Base-by-base conservation (phyloP, 306 rosid genomes). In the Acacia acuminata region DNA sequence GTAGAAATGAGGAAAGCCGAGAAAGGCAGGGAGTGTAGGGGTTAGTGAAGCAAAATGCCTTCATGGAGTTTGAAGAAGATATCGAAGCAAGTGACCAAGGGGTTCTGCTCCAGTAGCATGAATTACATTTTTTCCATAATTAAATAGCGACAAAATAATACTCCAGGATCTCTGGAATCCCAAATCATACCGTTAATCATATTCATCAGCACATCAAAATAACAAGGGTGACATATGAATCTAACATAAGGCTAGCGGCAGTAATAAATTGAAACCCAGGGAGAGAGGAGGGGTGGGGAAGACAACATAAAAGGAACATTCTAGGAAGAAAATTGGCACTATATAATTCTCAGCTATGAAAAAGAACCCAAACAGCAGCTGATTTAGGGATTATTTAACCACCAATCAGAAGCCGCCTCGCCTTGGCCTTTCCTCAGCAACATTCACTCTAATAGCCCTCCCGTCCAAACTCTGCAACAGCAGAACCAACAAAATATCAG, bases 401-500 rank as follows among this genome's bases (percentile, higher is more conserved):
- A 78, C 10, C 60, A 58, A 58, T 94, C 87, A 92, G 64, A 83
- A 50, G 67, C 81, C 32, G 47, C 99, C 32, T 61, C 99, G 97
- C 87, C 94, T 90, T 30, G 95, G 97, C 81, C 88, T 92, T 77
- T 90, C 94, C 87, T 90, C 95, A 0, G 99, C 99, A 81, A 94
- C 97, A 69, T 86, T 96, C 73, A 96, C 99, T 79, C 92, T 85
- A 73, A 96, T 88, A 20, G 99, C 82, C 82, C 99, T 92, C 64
- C 99, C 98, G 4, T 90, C 98, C 91, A 96, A 34, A 82, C 81
- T 94, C 99, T 96, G 97, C 86, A 88, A 63, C 63, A 80, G 11
- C 73, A 67, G 13, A 48, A 82, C 65, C 83, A 25, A 27, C 82
- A 25, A n/a, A 79, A 44, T 76, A 78, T 87, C 47, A 85, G 74